phyloP scores from a whole-genome alignment of 805 yeast species.

The Torulaspora franciscae region DNA sequence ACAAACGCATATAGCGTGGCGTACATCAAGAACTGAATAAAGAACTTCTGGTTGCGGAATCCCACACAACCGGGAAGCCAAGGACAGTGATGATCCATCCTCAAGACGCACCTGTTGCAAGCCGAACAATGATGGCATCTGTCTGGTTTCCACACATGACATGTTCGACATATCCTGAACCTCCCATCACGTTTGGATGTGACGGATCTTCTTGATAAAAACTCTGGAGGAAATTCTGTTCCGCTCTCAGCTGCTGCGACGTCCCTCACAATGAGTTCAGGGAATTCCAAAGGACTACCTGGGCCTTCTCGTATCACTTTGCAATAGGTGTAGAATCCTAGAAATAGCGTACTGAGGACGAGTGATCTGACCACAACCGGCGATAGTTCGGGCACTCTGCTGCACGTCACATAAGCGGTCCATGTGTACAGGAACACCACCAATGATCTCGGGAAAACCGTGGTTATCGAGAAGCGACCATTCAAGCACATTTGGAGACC shows the following conservation, averaged over 20 bases:
- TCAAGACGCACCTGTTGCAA: slow-evolving; percentile 63
- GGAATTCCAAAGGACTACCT: slow-evolving; percentile 61
- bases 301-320: slow-evolving; percentile 51
- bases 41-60: slow-evolving; percentile 69
- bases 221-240: slow-evolving; percentile 41
- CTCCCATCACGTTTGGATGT: slow-evolving; percentile 56
- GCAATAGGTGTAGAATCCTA: slow-evolving; percentile 46
- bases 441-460: slow-evolving; percentile 27
- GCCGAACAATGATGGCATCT: slow-evolving; percentile 80
- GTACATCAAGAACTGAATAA: slow-evolving; percentile 65
- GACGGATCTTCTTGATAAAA: slow-evolving; percentile 39
- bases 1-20: slow-evolving; percentile 44
- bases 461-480: neutral
- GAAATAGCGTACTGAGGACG: slow-evolving; percentile 5
- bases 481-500: neutral
- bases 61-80: slow-evolving; percentile 94
- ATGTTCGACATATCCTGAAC: slow-evolving; percentile 63
- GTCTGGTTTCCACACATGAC: slow-evolving; percentile 76
- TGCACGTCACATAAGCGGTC: slow-evolving; percentile 21
- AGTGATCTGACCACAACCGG: slow-evolving; percentile 1
- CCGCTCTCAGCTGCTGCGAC: slow-evolving; percentile 29
- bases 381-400: slow-evolving; percentile 17
- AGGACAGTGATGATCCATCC: slow-evolving; percentile 94
- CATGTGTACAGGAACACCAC: slow-evolving; percentile 23
- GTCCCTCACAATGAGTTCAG: slow-evolving; percentile 38